Conservation (phyloP, 768 basidiomycete genomes). For the Lactifluus subvellereus region DNA sequence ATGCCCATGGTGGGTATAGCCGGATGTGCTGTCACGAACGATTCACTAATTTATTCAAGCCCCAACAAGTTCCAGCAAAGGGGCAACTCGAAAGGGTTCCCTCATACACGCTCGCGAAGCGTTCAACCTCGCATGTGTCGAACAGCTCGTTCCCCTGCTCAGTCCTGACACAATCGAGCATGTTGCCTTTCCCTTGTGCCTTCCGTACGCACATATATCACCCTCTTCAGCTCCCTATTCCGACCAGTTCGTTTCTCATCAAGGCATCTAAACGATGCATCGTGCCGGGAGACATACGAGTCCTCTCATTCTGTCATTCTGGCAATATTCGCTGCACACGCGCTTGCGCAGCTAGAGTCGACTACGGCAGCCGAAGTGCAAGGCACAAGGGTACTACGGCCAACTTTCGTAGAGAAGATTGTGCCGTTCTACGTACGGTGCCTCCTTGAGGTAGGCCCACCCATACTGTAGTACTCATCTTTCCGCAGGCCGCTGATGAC, state of each 20-base stretch:
- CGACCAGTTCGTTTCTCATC: slow-evolving; percentile 3
- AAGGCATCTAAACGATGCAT: slow-evolving; percentile 55
- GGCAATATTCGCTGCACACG: slow-evolving; percentile 61
- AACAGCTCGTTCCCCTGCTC: slow-evolving; percentile 68
- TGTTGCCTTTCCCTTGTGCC: slow-evolving; percentile 53
- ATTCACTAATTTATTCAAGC: not conserved
- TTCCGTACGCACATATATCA: slow-evolving; percentile 47
- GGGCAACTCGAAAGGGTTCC: not conserved
- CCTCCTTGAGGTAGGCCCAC: slow-evolving; percentile 55
- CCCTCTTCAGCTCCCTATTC: slow-evolving; percentile 5
- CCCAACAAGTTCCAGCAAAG: slow-evolving; percentile 1
- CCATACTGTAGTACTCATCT: not conserved
- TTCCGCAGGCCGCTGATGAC: not conserved
- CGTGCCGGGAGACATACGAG: slow-evolving; percentile 73
- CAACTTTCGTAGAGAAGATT: slow-evolving; percentile 46
- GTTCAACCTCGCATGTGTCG: slow-evolving; percentile 67
- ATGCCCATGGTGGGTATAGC: slow-evolving; percentile 14
- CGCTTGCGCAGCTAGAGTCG: slow-evolving; percentile 31
- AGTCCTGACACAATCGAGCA: slow-evolving; percentile 47
- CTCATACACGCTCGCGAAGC: slow-evolving; percentile 31
- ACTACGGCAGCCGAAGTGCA: slow-evolving; percentile 5
- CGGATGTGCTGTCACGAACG: not conserved
- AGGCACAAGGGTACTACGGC: not conserved
- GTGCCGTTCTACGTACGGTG: slow-evolving; percentile 70
- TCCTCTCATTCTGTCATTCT: slow-evolving; percentile 82